Percentiles rank a stretch among this genome's conserved stretches.
Evolutionary conservation across 805 yeast species (phyloP).

Genomic region (Starmerella vaccinii): DNA sequence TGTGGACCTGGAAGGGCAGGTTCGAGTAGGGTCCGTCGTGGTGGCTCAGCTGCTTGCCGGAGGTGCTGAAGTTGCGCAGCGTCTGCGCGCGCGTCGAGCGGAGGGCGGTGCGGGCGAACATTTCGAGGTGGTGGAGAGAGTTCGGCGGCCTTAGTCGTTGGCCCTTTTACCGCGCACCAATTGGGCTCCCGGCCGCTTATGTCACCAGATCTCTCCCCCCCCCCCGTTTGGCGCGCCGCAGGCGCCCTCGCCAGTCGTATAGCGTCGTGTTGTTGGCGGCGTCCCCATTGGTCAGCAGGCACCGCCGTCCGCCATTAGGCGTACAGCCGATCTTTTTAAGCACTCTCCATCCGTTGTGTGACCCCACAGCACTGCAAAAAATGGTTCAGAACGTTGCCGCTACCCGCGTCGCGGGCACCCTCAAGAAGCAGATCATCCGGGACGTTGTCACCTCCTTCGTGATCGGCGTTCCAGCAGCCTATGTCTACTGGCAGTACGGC

Average conservation of each 20-base stretch:
- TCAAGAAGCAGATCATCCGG: conserved; percentile 68
- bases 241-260: not conserved
- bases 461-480: conserved; percentile 53
- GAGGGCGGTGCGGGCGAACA: conserved; percentile 21
- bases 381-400: conserved; percentile 25
- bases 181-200: not conserved
- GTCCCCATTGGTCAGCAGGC: conserved; percentile 10
- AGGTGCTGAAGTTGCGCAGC: conserved; percentile 24
- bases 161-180: not conserved
- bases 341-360: not conserved
- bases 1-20: conserved; percentile 88
- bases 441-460: conserved; percentile 49
- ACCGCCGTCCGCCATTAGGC: not conserved
- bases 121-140: not conserved
- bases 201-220: not conserved
- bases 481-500: conserved; percentile 75
- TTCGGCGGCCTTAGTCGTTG: not conserved
- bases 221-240: not conserved
- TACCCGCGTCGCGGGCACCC: conserved; percentile 51
- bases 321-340: conserved; percentile 2
- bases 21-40: conserved; percentile 82
- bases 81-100: conserved; percentile 15
- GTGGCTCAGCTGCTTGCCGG: conserved; percentile 32
- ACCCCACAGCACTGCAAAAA: not conserved
- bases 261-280: conserved; percentile 1